Evolutionary conservation across 1,284 basidiomycete species (phyloP), one percentile per base, ranked within the genome.

Genomic region (Butyriboletus appendiculatus): DNA sequence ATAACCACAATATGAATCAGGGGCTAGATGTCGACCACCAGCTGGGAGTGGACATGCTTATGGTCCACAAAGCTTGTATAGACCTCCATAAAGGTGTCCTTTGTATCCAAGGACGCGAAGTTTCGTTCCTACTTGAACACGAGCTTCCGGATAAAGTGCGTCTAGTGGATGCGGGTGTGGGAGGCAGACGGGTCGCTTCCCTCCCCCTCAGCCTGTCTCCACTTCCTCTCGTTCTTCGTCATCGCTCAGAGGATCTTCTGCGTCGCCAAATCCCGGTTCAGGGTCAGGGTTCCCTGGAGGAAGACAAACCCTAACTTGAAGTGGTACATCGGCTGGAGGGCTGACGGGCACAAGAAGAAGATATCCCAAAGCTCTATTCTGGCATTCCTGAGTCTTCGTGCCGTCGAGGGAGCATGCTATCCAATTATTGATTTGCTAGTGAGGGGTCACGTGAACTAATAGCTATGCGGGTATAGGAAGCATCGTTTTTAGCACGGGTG

Each of bases 1-100:
- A 2, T 28, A 18, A 37, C n/a, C 5, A 26, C n/a, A 2, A 43
- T 45, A 18, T 14, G 35, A 32, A 14, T 12, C 60, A 92, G 88
- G 95, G 95, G 24, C 84, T 87, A 33, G 86, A 90, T 52, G 94
- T 98, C 39, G 96, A 99, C 64, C 84, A 99, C 20, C 79, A 99
- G 2, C 91, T 99, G 50, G 97, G 96, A 5, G 80, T 99, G 18
- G 96, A 99, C 77, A 99, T 99, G 97, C 84, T 99, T 52, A 98
- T 96, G 73, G 90, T 95, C 2, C 94, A 98, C 68, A 95, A 98
- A 70, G 96, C 95, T 10, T 90, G 86, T 63, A 98, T 99, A 68
- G 97, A 99, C 72, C 82, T 99, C 26, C 80, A 86, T 56, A 92
- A 93, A 71, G 86, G 90, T 64, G 90, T 90, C 12, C 82, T 99